phyloP scores from a whole-genome alignment of 345 rosid species.

The Salix udensis region DNA sequence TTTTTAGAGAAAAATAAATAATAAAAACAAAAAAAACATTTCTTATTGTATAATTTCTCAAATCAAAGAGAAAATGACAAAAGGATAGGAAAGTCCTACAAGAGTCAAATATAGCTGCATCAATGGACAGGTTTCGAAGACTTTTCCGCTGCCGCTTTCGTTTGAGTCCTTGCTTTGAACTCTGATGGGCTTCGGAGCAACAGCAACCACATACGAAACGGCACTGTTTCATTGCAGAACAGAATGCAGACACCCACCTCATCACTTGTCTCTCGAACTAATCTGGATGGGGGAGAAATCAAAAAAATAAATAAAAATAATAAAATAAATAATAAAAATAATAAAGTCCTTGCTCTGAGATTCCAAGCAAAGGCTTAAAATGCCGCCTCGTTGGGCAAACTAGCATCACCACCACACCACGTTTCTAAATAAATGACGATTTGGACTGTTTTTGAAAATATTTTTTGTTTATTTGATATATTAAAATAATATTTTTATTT shows the following conservation, averaged over 20 bases:
- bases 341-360: background rate
- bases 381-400: conserved; percentile 23
- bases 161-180: conserved; percentile 4
- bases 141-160: background rate
- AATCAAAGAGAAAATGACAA: background rate
- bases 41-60: background rate
- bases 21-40: too few species aligned
- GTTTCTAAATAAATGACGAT: background rate
- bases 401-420: conserved; percentile 17
- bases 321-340: background rate
- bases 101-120: conserved; percentile 33
- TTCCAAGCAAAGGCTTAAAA: conserved; percentile 12
- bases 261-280: background rate
- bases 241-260: background rate
- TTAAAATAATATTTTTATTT: too few species aligned
- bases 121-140: background rate
- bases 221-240: background rate
- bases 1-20: too few species aligned
- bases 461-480: too few species aligned
- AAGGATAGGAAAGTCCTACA: background rate
- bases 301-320: background rate
- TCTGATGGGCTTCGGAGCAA: background rate
- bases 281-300: background rate
- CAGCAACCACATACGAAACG: conserved; percentile 2
- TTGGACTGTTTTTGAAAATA: too few species aligned